Evolutionary conservation across 2,329 filamentous ascomycete species (phyloP), one percentile per base, ranked within the genome.

Genomic region (Neonectria ditissima): DNA sequence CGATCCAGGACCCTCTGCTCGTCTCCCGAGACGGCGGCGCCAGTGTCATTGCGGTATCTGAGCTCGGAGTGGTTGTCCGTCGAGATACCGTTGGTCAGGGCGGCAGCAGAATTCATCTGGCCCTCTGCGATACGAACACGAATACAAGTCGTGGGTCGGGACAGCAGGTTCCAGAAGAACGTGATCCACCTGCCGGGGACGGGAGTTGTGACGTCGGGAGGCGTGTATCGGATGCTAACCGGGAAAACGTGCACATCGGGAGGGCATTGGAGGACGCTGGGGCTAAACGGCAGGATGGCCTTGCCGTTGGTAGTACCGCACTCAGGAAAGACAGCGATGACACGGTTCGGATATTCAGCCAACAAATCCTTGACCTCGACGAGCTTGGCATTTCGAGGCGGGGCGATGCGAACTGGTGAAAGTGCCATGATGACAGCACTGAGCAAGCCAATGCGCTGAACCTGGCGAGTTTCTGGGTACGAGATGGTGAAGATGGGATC

Each of bases 261-360:
- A 0, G 90, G 88, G 0, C 88, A 87, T 16, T 89, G 86, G 3
- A 96, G 82, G 1, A 99, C 84, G 54, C 89, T 91, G 0, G 92
- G 93, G 65, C 91, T 93, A 59, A 97, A 88, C 2, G 93, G 92
- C 13, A 99, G 80, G 66, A 98, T 94, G 5, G 91, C 96, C 70
- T 92, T 91, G 66, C 95, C 95, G 75, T 99, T 99, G 47, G 93
- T 97, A 1, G 96, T 97, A 5, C 92, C 96, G 79, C 92, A 95
- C 80, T 99, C 96, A 13, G 96, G 95, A 77, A 98, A 97, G 1
- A 97, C 89, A 65, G 91, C 93, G 66, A 98, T 87, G 63, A 93
- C 87, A 48, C 93, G 89, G 61, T 87, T 84, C 0, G 93, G 93
- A 75, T 97, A 87, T 62, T 86, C 82, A 32, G 83, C 80, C 11